Conservation (phyloP, 306 rosid species). For the Senna siamea region DNA sequence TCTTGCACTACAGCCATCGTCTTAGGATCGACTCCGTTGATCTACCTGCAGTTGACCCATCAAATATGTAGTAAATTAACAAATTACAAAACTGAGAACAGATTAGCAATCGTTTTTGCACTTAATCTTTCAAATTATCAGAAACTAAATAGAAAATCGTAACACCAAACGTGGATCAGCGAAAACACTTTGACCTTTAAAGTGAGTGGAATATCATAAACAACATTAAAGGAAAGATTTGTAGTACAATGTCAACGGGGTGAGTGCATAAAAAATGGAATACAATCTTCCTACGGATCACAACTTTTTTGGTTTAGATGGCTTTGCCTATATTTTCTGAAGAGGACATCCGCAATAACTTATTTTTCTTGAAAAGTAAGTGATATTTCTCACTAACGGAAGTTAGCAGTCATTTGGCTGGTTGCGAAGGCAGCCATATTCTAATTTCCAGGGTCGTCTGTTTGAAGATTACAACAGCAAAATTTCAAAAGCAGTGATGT, state of each 20-base stretch:
- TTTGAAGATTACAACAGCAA: constrained; percentile 5
- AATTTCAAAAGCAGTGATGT: constrained; percentile 33
- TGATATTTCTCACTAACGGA: background rate
- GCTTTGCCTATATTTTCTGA: background rate
- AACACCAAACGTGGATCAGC: too few relatives aligned
- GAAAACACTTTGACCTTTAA: too few relatives aligned
- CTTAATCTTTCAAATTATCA: too few relatives aligned
- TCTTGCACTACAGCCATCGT: too few relatives aligned
- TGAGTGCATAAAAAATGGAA: constrained; percentile 6
- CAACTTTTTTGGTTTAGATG: background rate
- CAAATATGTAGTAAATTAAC: too few relatives aligned
- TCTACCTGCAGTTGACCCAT: too few relatives aligned
- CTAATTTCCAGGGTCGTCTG: background rate
- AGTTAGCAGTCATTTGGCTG: constrained; percentile 5
- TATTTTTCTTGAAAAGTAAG: background rate
- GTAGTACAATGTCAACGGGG: constrained; percentile 16
- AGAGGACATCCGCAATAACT: background rate
- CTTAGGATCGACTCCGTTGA: too few relatives aligned
- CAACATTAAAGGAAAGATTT: background rate
- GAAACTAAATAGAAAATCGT: too few relatives aligned
- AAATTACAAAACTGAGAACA: too few relatives aligned
- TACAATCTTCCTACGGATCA: constrained; percentile 2
- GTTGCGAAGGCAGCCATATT: too few relatives aligned
- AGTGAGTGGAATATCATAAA: too few relatives aligned
- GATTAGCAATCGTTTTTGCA: too few relatives aligned